Base-by-base conservation (phyloP, 768 basidiomycete species). In the Chalciporus piperatus region DNA sequence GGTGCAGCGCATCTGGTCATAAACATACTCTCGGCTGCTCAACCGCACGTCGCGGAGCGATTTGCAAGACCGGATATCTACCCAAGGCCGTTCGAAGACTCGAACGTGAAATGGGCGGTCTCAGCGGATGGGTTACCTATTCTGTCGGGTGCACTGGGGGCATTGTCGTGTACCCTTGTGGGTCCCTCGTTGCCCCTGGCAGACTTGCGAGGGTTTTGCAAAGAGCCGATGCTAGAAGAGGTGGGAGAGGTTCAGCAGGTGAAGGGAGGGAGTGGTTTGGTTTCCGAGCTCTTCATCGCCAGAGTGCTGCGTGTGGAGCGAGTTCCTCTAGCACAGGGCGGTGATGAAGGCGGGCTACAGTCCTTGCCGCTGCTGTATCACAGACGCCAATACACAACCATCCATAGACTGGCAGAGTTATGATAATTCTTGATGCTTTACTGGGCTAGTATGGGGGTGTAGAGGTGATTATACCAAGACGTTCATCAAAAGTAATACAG, bases 261-360 rank as follows among this genome's bases (percentile, higher is more conserved):
- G 23, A 67, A 67, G 55, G 61, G 62, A 22, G 65, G 57, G 48
- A 62, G 64, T 11, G 75, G 72, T 7, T 62, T 72, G 45, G 73
- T 64, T 59, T 87, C 84, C 35, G 86, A 92, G 72, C 70, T 95
- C 38, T 93, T 92, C 68, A 82, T 95, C 55, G 92, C 89, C 13
- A 73, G 77, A n/a, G 91, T 95, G 11, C 68, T 82, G 27, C 70
- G 82, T 23, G 84, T 93, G 39, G 75, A 79, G 54, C 74, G 76
- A 57, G 68, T 68, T 0, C 60, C 60, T 41, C 38, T 47, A 8
- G 60, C 55, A 38, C 65, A 60, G 40, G 66, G 53, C 16, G 49
- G 55, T 7, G 54, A 56, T 33, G 51, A 53, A 40, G 55, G 56
- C 13, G 44, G 7, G 9, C 41, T 65, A 47, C 65, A 70, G 64